phyloP scores from a whole-genome alignment of 345 rosid genomes.

The Alliaria petiolata region DNA sequence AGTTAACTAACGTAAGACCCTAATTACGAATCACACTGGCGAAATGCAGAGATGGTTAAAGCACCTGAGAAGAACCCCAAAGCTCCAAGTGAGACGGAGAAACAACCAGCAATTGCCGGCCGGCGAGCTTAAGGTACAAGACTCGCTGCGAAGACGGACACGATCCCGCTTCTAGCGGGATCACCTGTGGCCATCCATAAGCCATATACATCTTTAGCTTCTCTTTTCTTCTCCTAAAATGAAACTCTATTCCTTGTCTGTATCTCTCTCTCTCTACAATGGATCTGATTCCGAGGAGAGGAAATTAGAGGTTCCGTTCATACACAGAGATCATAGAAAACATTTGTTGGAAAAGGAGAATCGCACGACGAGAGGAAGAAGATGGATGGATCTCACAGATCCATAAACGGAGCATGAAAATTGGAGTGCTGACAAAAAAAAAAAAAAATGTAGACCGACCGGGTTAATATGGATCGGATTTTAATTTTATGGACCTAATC shows the following conservation, averaged over 20 bases:
- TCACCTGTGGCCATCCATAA: constrained; percentile 99
- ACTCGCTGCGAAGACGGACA: constrained; percentile 72
- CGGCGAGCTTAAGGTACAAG: constrained; percentile 65
- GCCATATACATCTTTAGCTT: constrained; percentile 82
- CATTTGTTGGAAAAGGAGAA: constrained; percentile 11
- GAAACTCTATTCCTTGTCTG: background rate
- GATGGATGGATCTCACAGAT: constrained; percentile 36
- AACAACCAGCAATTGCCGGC: constrained; percentile 63
- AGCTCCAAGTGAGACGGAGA: constrained; percentile 87
- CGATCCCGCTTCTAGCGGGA: constrained; percentile 60
- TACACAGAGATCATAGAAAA: constrained; percentile 22
- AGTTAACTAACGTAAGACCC: constrained; percentile 10
- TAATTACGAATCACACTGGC: background rate
- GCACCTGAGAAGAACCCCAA: constrained; percentile 81
- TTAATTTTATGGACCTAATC: background rate
- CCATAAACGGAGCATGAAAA: constrained; percentile 27
- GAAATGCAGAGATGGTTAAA: constrained; percentile 13
- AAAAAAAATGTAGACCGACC: background rate
- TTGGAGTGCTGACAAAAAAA: background rate
- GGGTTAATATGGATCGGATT: constrained; percentile 4
- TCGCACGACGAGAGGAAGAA: constrained; percentile 10
- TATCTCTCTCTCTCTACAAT: constrained; percentile 9
- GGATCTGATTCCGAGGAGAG: constrained; percentile 32
- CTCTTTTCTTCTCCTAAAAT: background rate
- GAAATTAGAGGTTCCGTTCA: constrained; percentile 3